phyloP scores from a whole-genome alignment of 78 protist species.

The Protostelium mycophagum region DNA sequence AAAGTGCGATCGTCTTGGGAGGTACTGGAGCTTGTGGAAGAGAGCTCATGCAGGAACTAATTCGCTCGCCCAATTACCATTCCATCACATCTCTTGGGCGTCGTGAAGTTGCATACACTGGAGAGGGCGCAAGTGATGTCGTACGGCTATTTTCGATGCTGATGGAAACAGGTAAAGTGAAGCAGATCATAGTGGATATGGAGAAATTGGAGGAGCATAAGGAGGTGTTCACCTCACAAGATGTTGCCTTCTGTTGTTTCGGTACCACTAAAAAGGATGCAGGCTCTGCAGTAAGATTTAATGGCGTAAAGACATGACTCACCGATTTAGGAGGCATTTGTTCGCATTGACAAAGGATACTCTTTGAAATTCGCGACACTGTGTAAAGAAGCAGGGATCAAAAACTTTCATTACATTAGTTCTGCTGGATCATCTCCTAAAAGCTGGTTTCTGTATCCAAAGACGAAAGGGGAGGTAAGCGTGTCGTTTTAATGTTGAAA shows the following conservation, averaged over 20 bases:
- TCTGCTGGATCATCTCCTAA: slow-evolving; percentile 35
- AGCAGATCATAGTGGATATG: slow-evolving; percentile 47
- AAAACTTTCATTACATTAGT: slow-evolving; percentile 31
- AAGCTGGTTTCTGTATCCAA: slow-evolving; percentile 52
- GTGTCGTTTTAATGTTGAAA: no score
- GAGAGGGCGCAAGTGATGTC: slow-evolving; percentile 11
- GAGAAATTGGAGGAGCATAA: slow-evolving; percentile 24
- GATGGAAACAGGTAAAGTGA: slow-evolving; percentile 18
- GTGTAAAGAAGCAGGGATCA: slow-evolving; percentile 18
- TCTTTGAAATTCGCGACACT: neutral
- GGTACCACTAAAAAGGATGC: slow-evolving; percentile 36
- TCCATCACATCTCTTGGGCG: slow-evolving; percentile 37
- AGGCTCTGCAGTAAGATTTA: slow-evolving; percentile 8
- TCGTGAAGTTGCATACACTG: neutral
- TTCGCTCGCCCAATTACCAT: neutral
- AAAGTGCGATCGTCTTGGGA: slow-evolving; percentile 15
- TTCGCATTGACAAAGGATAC: slow-evolving; percentile 27
- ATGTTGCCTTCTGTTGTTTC: slow-evolving; percentile 25
- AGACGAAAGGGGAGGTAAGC: slow-evolving; percentile 41
- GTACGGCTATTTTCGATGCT: neutral
- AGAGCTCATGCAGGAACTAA: slow-evolving; percentile 21
- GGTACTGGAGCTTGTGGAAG: slow-evolving; percentile 56
- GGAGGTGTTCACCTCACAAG: slow-evolving; percentile 5
- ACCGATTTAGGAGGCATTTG: neutral
- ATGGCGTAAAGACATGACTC: neutral